Base-by-base conservation (phyloP, 2,329 filamentous ascomycete species). In the Neurospora crassa region DNA sequence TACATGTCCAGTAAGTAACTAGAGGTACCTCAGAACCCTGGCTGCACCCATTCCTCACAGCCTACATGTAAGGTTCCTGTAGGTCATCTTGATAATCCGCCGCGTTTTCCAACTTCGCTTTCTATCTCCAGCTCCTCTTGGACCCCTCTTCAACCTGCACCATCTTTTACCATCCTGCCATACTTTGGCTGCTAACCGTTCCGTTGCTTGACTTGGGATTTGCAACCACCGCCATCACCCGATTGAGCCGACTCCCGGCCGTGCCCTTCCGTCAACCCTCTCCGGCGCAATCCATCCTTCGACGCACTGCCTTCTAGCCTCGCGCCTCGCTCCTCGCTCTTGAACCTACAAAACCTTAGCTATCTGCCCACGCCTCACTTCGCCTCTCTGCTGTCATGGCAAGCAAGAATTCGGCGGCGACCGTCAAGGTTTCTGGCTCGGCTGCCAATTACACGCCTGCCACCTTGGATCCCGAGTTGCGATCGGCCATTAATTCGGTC, bases 401-500 rank as follows among this genome's bases (percentile, higher is more conserved):
- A 40, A 76, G 69, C 73, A 71, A 75, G 53, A 72, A 71, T 41
- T 81, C 85, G 43, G 82, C 86, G 40, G 87, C 87, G 29, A 87
- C 88, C 5, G 86, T 89, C 76, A 89, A 89, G 78, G 86, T 90
- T 68, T 86, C 89, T 16, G 80, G 85, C 7, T 85, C 86, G 41
- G 87, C 87, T n/a, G 83, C 87, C 3, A 86, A 83, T 75, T 88
- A 90, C 79, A 87, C 87, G 18, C 81, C 86, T 68, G 87, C 87
- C 6, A 90, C 87, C 10, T 83, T 88, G 71, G 89, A 91, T 75
- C 83, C 86, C 7, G 88, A 90, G 71, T 79, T 90, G 71, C 83
- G 89, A 29, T 90, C 88, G 2, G 84, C 89, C 75, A 88, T 91
- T 76, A 90, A 91, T 77, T 82, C 83, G 11, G 76, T 87, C 14